phyloP scores from a whole-genome alignment of 257 asterid genomes.

The Solanum neorickii region DNA sequence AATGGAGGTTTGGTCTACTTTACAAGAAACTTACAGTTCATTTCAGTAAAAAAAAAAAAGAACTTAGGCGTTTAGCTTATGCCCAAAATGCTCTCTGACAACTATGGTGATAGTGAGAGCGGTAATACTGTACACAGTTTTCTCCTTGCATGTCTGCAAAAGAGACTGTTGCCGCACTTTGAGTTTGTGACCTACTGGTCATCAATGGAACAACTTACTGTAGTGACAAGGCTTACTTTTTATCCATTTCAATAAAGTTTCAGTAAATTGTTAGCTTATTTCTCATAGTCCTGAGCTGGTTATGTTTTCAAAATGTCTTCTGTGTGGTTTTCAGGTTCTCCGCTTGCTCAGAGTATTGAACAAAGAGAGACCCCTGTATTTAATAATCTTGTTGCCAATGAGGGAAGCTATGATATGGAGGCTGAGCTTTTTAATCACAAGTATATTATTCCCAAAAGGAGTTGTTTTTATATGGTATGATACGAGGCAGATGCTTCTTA shows the following conservation, averaged over 20 bases:
- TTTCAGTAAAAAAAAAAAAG: neutral
- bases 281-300: neutral
- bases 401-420: constrained; percentile 33
- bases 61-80: neutral
- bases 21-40: neutral
- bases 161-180: neutral
- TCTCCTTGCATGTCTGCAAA: neutral
- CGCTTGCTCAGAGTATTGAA: constrained; percentile 1
- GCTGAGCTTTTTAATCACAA: constrained; percentile 49
- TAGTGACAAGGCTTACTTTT: neutral
- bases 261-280: neutral
- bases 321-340: constrained; percentile 24
- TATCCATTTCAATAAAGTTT: neutral
- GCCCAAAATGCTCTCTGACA: too few relatives aligned
- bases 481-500: neutral
- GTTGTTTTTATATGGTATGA: constrained; percentile 74
- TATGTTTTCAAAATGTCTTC: neutral
- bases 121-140: too few relatives aligned
- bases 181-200: neutral
- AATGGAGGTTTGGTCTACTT: constrained; percentile 24
- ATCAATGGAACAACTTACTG: neutral
- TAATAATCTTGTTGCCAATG: constrained; percentile 46
- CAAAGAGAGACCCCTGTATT: constrained; percentile 36
- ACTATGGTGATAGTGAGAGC: too few relatives aligned
- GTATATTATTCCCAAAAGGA: constrained; percentile 54